These are phyloP conservation scores for Pseudopediastrum boryanum DNA, from an alignment of 139 green algal genomes.

Conservation along the genomic window DNA sequence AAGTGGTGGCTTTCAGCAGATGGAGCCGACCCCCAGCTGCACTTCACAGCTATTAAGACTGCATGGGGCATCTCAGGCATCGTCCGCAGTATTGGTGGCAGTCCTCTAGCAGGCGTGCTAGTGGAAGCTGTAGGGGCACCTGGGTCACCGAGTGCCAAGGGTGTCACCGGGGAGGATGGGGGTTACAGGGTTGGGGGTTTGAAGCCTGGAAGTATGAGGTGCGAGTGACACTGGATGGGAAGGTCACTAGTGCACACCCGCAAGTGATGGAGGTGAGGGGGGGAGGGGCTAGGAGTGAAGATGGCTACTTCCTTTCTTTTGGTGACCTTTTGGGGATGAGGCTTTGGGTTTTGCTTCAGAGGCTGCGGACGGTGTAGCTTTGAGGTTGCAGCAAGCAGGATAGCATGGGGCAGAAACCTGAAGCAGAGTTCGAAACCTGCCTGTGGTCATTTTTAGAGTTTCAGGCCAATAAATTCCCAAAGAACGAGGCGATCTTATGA, in stretches of 20 bases:
- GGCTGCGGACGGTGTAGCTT: background rate
- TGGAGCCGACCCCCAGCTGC: background rate
- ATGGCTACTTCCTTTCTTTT: too few species aligned
- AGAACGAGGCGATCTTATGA: too few species aligned
- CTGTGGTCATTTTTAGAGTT: background rate
- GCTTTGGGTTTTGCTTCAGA: background rate
- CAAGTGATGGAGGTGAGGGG: background rate
- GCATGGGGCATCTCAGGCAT: constrained; percentile 24
- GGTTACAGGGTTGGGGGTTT: constrained; percentile 15
- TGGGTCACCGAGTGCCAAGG: constrained; percentile 14
- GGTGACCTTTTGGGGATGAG: background rate
- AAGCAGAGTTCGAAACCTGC: background rate
- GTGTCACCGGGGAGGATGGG: constrained; percentile 17
- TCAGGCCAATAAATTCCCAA: too few species aligned
- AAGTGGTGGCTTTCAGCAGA: constrained; percentile 13
- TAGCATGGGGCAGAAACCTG: background rate
- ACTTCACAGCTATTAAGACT: constrained; percentile 13
- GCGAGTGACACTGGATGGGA: constrained; percentile 5
- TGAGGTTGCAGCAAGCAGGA: background rate
- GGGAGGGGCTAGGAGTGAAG: too few species aligned
- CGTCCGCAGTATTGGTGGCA: constrained; percentile 18
- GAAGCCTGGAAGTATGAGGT: constrained; percentile 1
- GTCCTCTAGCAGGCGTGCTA: constrained; percentile 1
- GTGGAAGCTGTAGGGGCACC: constrained; percentile 19
- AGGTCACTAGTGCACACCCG: constrained; percentile 16